Percentiles rank a stretch among this genome's conserved stretches.
Conservation (phyloP, 2,329 filamentous ascomycete genomes). For the Graphilbum sp. region DNA sequence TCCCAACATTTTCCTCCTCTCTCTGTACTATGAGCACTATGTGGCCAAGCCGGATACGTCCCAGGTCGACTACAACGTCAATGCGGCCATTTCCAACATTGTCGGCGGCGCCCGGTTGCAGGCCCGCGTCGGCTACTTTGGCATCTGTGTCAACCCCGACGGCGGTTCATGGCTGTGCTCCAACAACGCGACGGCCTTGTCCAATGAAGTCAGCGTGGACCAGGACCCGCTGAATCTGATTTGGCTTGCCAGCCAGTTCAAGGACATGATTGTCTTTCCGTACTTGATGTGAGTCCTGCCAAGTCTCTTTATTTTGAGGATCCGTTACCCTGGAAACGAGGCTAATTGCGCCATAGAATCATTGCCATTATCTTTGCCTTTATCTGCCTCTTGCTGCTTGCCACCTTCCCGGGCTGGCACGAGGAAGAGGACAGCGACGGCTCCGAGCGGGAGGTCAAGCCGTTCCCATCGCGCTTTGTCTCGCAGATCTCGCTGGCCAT, state of each 20-base stretch:
- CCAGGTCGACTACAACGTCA: constrained; percentile 80
- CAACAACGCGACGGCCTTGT: constrained; percentile 88
- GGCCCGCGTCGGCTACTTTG: constrained; percentile 92
- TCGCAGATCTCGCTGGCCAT: constrained; percentile 86
- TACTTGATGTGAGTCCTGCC: constrained; percentile 86
- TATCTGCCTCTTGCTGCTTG: constrained; percentile 83
- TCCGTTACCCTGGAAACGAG: not conserved
- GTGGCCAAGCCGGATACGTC: constrained; percentile 65
- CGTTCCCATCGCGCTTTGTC: constrained; percentile 81
- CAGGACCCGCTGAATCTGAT: constrained; percentile 94
- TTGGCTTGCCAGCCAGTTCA: constrained; percentile 94
- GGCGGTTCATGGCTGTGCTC: constrained; percentile 87
- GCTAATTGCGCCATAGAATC: constrained; percentile 45
- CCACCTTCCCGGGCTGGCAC: constrained; percentile 96
- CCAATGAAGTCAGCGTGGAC: constrained; percentile 74
- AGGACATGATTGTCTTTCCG: constrained; percentile 95
- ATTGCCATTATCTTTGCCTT: constrained; percentile 96
- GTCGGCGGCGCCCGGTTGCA: constrained; percentile 71
- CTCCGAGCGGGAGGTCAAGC: constrained; percentile 79
- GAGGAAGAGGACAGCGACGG: constrained; percentile 70
- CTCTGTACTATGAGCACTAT: constrained; percentile 90
- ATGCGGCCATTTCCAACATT: constrained; percentile 75
- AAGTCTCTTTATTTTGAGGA: not conserved
- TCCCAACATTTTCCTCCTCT: constrained; percentile 90
- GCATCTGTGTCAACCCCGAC: constrained; percentile 88